Percentiles rank a stretch among this genome's conserved stretches.
phyloP scores from a whole-genome alignment of 352 stramenopile genomes.

The Pythium dissimile region DNA sequence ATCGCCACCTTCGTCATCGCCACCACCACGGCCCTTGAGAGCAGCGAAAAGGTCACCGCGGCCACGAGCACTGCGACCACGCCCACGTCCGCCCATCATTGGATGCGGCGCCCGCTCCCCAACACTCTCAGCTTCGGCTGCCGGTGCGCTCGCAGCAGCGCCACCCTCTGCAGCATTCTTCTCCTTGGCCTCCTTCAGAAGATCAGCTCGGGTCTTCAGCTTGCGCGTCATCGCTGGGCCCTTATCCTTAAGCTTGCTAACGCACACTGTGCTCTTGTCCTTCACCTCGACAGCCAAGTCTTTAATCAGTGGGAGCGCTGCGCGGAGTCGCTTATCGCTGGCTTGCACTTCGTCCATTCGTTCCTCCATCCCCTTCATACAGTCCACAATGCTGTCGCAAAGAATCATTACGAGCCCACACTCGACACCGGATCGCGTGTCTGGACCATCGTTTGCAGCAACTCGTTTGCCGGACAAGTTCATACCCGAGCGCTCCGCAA shows the following conservation, averaged over 20 bases:
- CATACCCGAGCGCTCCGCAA: slow-evolving; percentile 83
- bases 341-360: slow-evolving; percentile 83
- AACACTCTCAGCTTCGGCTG: slow-evolving; percentile 19
- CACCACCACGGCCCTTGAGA: slow-evolving; percentile 31
- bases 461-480: slow-evolving; percentile 76
- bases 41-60: slow-evolving; percentile 31
- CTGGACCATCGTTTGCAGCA: slow-evolving; percentile 53
- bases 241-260: slow-evolving; percentile 68
- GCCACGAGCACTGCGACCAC: slow-evolving; percentile 37
- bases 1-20: slow-evolving; percentile 44
- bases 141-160: slow-evolving; percentile 21
- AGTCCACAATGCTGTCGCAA: slow-evolving; percentile 66
- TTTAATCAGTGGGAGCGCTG: slow-evolving; percentile 58
- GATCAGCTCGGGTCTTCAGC: slow-evolving; percentile 64
- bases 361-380: slow-evolving; percentile 75
- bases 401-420: slow-evolving; percentile 56
- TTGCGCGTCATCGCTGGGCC: slow-evolving; percentile 45
- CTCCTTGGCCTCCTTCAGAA: slow-evolving; percentile 86
- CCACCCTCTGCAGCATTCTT: slow-evolving; percentile 63
- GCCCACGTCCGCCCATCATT: slow-evolving; percentile 39
- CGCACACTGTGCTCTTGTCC: slow-evolving; percentile 51
- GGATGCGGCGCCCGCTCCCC: slow-evolving; percentile 30
- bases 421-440: slow-evolving; percentile 77
- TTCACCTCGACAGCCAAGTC: slow-evolving; percentile 61
- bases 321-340: slow-evolving; percentile 74